Base-by-base conservation (phyloP, 163 green algal genomes). In the Chloromonas sp. region DNA sequence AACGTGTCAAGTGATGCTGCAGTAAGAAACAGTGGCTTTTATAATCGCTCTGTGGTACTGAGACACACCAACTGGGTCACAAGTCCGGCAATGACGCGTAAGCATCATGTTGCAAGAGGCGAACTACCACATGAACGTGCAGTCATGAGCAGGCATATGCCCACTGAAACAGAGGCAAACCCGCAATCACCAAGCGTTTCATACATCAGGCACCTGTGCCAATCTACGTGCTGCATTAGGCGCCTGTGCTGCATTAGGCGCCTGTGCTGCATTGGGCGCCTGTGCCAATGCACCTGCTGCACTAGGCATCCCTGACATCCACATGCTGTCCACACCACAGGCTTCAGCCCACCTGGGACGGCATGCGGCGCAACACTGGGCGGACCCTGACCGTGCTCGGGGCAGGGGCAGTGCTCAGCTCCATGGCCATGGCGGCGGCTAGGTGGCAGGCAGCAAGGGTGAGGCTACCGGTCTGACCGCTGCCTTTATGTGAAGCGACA, bases 381-480 rank as follows among this genome's bases (percentile, higher is more conserved):
- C 59, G 81, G 0, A 84, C 83, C 15, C 83, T 90, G 0, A 74
- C 84, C 0, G 76, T 87, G 1, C 60, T 82, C 1, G 87, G 87
- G 1, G 82, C 80, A 3, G 87, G 82, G 2, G 84, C 87, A 0
- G 60, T 90, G 14, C 1, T 80, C 1, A 84, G 78, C 5, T 79
- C 71, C 14, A 2, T 60, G 15, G 3, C 58, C 0, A 13, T 57
- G 61, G 66, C 58, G 59, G 58, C 2, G 2, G 78, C 58, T 81
- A 58, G 60, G 13, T 74, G n/a, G 66, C 82, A 57, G 36, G 1
- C 71, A 78, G 60, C 60, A 2, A 60, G 14, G 5, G 81, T 71
- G 62, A 5, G 5, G 78, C 3, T 58, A 66, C 78, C 2, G 62
- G 15, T n/a, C 80, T 1, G 59, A 1, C 11, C 11, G 66, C 5